Percentiles rank a stretch among this genome's conserved stretches.
Evolutionary conservation across 169 alveolate species (phyloP).

Genomic region (Cryptosporidium andersoni): DNA sequence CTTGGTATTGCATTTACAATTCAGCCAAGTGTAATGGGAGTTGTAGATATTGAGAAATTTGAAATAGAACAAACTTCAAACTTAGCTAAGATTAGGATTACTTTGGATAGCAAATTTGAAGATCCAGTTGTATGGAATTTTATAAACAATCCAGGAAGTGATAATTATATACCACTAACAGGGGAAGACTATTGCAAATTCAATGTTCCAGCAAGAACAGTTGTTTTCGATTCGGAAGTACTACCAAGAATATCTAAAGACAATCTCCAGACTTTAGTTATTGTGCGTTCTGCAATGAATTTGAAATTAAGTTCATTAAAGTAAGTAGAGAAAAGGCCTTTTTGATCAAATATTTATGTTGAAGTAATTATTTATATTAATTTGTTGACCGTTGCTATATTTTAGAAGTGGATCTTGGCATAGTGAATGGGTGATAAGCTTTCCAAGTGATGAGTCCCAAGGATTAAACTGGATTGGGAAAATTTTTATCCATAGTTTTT

Average conservation of each 20-base stretch:
- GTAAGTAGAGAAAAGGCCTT: constrained; percentile 13
- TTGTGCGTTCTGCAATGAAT: constrained; percentile 33
- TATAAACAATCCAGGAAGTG: background rate
- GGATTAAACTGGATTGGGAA: constrained; percentile 27
- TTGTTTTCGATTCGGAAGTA: constrained; percentile 35
- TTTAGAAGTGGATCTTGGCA: constrained; percentile 63
- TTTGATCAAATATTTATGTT: background rate
- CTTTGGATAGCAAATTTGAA: constrained; percentile 26
- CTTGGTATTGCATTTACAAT: constrained; percentile 1
- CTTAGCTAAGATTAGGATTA: background rate
- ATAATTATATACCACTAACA: background rate
- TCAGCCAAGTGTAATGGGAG: constrained; percentile 31
- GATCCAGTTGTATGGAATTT: constrained; percentile 17
- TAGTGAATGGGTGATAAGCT: constrained; percentile 56
- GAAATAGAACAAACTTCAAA: background rate
- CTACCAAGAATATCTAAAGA: constrained; percentile 29
- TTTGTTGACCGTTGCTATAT: background rate
- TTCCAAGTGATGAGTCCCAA: constrained; percentile 13
- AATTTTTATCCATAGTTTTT: constrained; percentile 14
- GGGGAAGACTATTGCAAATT: constrained; percentile 22
- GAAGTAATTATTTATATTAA: background rate
- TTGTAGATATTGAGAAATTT: constrained; percentile 48
- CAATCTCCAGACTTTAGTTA: constrained; percentile 14
- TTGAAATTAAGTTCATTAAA: constrained; percentile 21
- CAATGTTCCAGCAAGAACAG: constrained; percentile 45